Conservation (phyloP, 2,329 filamentous ascomycete genomes). For the Ophiostoma sp. region DNA sequence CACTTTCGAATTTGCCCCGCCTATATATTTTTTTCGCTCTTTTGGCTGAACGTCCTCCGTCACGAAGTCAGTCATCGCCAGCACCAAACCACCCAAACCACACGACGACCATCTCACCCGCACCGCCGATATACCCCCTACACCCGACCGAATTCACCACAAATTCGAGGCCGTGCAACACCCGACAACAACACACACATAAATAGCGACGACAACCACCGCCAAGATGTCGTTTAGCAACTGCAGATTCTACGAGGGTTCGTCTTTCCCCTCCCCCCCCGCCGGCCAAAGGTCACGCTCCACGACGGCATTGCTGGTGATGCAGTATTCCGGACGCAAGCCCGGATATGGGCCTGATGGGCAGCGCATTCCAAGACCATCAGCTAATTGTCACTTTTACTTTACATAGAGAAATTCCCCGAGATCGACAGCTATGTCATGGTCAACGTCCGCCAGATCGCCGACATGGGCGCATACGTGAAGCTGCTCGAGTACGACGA, state of each 20-base stretch:
- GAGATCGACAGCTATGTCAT: constrained; percentile 99
- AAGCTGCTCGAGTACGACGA: constrained; percentile 99
- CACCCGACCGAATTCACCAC: not conserved
- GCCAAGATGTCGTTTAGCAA: constrained; percentile 38
- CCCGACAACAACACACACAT: not conserved
- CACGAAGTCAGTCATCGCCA: constrained; percentile 20
- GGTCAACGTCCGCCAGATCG: constrained; percentile 93
- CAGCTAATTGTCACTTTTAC: not conserved
- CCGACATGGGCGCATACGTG: constrained; percentile 99
- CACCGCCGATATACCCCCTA: constrained; percentile 14
- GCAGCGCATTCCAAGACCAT: not conserved
- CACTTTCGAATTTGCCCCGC: constrained; percentile 24
- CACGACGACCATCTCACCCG: constrained; percentile 12
- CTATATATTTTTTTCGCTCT: constrained; percentile 24
- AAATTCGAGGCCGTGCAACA: not conserved
- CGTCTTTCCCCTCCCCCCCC: constrained; percentile 20
- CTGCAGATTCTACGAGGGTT: constrained; percentile 38
- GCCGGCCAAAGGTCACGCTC: constrained; percentile 1
- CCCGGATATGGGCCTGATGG: not conserved
- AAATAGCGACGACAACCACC: constrained; percentile 18
- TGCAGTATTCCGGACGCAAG: not conserved
- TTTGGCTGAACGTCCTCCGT: constrained; percentile 5
- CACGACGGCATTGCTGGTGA: constrained; percentile 6
- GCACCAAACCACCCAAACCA: constrained; percentile 1
- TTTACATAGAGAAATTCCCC: constrained; percentile 59